phyloP scores from a whole-genome alignment of 495 filamentous ascomycete genomes.

The Neurospora sp. region DNA sequence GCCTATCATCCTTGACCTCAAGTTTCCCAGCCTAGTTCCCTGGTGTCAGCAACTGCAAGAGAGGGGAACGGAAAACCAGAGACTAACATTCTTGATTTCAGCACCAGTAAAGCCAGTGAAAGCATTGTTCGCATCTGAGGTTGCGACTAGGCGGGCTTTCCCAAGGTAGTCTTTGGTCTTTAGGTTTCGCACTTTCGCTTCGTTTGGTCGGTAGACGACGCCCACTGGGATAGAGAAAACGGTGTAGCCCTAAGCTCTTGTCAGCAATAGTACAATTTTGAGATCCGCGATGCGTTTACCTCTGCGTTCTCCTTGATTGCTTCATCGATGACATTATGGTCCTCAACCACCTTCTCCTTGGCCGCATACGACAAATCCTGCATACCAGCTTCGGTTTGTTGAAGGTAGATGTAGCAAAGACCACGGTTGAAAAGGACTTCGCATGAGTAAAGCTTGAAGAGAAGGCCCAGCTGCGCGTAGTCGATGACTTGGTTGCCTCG shows the following conservation, averaged over 20 bases:
- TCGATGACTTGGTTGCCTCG: slow-evolving; percentile 95
- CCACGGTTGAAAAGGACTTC: slow-evolving; percentile 98
- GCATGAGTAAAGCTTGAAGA: slow-evolving; percentile 94
- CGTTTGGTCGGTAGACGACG: slow-evolving; percentile 88
- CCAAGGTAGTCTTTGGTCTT: slow-evolving; percentile 96
- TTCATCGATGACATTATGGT: slow-evolving; percentile 97
- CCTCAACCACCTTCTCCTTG: slow-evolving; percentile 91
- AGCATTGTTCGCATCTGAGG: slow-evolving; percentile 67
- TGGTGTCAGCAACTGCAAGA: slow-evolving; percentile 16
- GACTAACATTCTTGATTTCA: slow-evolving; percentile 56
- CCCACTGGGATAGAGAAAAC: slow-evolving; percentile 98
- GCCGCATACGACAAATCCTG: slow-evolving; percentile 83
- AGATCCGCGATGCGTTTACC: slow-evolving; percentile 36
- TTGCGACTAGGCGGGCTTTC: slow-evolving; percentile 85
- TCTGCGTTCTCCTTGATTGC: slow-evolving; percentile 89
- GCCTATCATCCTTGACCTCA: slow-evolving; percentile 57
- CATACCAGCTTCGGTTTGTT: slow-evolving; percentile 82
- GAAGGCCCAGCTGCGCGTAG: slow-evolving; percentile 92
- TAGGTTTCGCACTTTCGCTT: slow-evolving; percentile 95
- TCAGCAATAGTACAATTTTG: slow-evolving; percentile 16
- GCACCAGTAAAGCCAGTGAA: slow-evolving; percentile 68
- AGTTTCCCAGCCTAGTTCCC: slow-evolving; percentile 8
- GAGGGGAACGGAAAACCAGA: background rate
- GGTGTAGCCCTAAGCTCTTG: slow-evolving; percentile 68
- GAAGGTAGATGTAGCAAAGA: slow-evolving; percentile 93